phyloP scores from a whole-genome alignment of 2,329 filamentous ascomycete species.

The Phialemonium atrogriseum region DNA sequence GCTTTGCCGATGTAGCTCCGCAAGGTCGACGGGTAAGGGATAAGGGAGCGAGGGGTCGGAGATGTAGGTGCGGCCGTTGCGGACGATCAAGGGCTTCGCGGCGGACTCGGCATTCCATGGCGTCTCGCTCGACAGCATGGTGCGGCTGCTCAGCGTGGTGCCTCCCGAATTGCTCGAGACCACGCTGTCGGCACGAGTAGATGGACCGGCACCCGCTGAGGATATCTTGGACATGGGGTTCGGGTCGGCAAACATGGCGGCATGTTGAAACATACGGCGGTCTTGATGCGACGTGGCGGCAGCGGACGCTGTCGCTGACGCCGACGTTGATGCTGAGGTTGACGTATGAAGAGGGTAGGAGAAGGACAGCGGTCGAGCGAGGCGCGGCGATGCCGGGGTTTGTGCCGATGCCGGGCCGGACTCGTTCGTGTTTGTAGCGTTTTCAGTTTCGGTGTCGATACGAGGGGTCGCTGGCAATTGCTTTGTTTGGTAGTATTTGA shows the following conservation, averaged over 20 bases:
- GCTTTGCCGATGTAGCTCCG: constrained; percentile 81
- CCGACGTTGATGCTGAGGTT: neutral
- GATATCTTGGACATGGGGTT: constrained; percentile 10
- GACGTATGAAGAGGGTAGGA: constrained; percentile 1
- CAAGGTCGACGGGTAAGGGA: constrained; percentile 79
- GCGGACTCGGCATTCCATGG: constrained; percentile 31
- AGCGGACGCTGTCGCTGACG: neutral
- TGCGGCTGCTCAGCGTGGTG: constrained; percentile 32
- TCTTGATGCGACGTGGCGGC: constrained; percentile 9
- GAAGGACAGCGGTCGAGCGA: constrained; percentile 1
- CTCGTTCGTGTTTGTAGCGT: constrained; percentile 4
- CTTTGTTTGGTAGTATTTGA: constrained; percentile 17
- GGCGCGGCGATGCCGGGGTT: constrained; percentile 12
- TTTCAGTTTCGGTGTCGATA: constrained; percentile 9
- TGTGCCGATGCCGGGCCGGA: constrained; percentile 15
- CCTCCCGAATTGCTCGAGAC: constrained; percentile 38
- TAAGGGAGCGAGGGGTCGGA: constrained; percentile 66
- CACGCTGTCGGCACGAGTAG: constrained; percentile 33
- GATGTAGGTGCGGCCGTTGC: constrained; percentile 77
- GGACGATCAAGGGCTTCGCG: constrained; percentile 53
- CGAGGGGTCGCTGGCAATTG: constrained; percentile 18
- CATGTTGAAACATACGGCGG: constrained; percentile 22
- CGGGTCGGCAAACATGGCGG: constrained; percentile 22
- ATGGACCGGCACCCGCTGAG: constrained; percentile 9
- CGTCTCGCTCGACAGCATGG: constrained; percentile 41